A percentile compares a stretch with the other conserved stretches of the same genome.
phyloP scores from a whole-genome alignment of 83 land plant genomes.

The Picea abies region DNA sequence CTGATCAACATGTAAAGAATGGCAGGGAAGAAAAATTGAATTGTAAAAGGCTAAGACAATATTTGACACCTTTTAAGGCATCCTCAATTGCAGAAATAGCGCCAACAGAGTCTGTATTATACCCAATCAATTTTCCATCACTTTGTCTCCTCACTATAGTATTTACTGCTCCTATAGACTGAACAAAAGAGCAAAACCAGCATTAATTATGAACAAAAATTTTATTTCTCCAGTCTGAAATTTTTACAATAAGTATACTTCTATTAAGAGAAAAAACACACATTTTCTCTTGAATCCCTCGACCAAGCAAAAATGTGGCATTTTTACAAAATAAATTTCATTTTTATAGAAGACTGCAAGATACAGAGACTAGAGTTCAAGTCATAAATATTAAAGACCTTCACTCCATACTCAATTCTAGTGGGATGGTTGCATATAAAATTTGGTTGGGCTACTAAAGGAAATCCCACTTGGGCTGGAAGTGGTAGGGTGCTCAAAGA shows the following conservation, averaged over 20 bases:
- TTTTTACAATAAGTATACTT: neutral
- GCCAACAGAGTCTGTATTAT: conserved; percentile 23
- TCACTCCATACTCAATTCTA: too few relatives aligned
- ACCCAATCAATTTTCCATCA: neutral
- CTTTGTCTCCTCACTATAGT: conserved; percentile 24
- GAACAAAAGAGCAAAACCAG: neutral
- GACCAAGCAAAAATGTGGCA: neutral
- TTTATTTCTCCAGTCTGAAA: neutral
- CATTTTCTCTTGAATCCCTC: neutral
- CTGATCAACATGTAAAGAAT: neutral
- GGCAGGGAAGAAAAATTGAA: neutral
- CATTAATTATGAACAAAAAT: neutral
- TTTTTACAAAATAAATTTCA: neutral
- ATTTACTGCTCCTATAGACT: conserved; percentile 35
- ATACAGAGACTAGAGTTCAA: neutral
- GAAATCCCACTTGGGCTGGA: too few relatives aligned
- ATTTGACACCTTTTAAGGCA: conserved; percentile 17
- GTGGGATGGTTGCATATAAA: too few relatives aligned
- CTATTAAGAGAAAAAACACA: neutral
- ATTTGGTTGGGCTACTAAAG: too few relatives aligned
- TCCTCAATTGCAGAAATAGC: conserved; percentile 33
- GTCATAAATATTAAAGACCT: too few relatives aligned
- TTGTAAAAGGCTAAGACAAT: neutral
- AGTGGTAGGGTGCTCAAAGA: too few relatives aligned
- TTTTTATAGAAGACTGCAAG: neutral